These are phyloP conservation scores for Samsoniella hepiali DNA, from an alignment of 2,329 filamentous ascomycete species.

Conservation along the genomic window DNA sequence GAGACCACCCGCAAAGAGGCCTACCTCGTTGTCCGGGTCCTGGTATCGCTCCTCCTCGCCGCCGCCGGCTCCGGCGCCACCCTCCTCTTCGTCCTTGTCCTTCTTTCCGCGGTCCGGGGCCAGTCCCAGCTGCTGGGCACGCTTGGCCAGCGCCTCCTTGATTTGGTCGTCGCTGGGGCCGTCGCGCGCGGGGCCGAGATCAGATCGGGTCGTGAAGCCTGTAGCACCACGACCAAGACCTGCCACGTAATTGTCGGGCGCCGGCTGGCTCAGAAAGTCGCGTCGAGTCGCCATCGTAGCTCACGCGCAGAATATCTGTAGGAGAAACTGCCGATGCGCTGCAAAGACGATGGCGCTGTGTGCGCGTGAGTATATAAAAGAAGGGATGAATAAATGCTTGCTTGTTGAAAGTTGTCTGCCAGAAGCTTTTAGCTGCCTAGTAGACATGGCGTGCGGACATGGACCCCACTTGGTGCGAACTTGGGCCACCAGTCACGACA, in stretches of 20 bases:
- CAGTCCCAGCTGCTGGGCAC: slow-evolving; percentile 79
- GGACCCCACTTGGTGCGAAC: background rate
- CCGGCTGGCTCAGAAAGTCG: slow-evolving; percentile 85
- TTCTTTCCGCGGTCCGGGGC: slow-evolving; percentile 64
- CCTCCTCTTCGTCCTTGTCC: slow-evolving; percentile 65
- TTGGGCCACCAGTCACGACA: background rate
- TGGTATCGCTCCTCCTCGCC: slow-evolving; percentile 81
- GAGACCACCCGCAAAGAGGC: slow-evolving; percentile 89
- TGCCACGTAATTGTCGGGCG: slow-evolving; percentile 86
- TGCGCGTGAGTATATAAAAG: background rate
- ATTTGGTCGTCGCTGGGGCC: slow-evolving; percentile 97
- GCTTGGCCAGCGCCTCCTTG: slow-evolving; percentile 93
- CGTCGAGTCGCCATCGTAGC: slow-evolving; percentile 58
- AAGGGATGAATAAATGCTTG: background rate
- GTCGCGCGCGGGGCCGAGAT: slow-evolving; percentile 91
- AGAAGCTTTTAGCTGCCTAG: slow-evolving; percentile 9
- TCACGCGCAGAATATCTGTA: background rate
- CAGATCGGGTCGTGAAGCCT: slow-evolving; percentile 94
- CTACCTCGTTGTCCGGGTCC: slow-evolving; percentile 95
- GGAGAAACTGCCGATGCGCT: background rate
- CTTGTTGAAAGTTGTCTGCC: background rate
- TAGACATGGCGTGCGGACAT: background rate
- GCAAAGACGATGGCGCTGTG: background rate
- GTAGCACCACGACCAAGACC: slow-evolving; percentile 97
- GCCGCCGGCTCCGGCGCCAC: slow-evolving; percentile 70